Evolutionary conservation across 306 rosid species (phyloP), one percentile per base, ranked within the genome.

Genomic region (Vicia faba): DNA sequence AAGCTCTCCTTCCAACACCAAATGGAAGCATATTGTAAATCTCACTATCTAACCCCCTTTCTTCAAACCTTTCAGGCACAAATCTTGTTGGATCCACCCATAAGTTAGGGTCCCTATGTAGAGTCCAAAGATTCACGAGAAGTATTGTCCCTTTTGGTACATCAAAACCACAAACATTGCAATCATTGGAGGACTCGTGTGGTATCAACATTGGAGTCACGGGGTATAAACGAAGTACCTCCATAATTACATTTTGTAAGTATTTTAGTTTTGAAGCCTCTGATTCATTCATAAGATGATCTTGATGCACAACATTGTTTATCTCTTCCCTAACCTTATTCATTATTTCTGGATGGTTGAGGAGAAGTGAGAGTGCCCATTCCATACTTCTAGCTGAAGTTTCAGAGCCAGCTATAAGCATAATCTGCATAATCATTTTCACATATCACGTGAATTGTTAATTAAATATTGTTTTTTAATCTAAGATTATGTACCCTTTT

Each of bases 281-380:
- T 11, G 59, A 10, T 45, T 74, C 78, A 13, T 46, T 66, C 43
- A 74, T 36, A 5, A 74, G 10, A 0, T 70, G 57, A 4, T 61
- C 66, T 5, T 78, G 33, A 0, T 83, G 82, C 0, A 85, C 61
- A 0, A 7, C 1, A 1, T n/a, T 14, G 28, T 79, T 73, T 26
- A 86, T 58, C 40, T 83, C 88, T 1, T 3, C 16, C 6, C 6
- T 31, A 0, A 51, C 64, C 53, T 75, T 80, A 5, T 62, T 26
- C 79, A 86, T 39, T 35, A 8, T 75, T 45, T 75, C 56, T 4
- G 87, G 91, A 55, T 83, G 62, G 58, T 83, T 83, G 0, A 83
- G 76, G 11, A 86, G 78, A 40, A 79, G 75, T 1, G 90, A 64
- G 39, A 82, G 3, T 13, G 83, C 85, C 84, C 87, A 83, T 68